A percentile compares a stretch with the other conserved stretches of the same genome.
phyloP scores from a whole-genome alignment of 805 yeast genomes.

The Ogataea paradorogensis region DNA sequence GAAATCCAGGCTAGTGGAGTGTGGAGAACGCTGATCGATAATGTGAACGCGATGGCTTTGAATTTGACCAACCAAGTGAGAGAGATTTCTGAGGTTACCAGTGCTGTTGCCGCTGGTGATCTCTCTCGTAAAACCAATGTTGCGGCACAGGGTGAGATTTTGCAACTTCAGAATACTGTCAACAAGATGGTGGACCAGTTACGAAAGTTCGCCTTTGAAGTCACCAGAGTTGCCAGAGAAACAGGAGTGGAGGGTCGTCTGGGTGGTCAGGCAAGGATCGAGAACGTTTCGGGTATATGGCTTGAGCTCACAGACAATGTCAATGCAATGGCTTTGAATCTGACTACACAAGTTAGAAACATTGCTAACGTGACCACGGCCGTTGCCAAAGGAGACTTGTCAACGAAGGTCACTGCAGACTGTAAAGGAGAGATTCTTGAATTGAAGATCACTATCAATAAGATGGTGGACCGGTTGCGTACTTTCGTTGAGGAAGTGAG shows the following conservation, averaged over 20 bases:
- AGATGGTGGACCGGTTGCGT: conserved; percentile 85
- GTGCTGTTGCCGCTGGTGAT: conserved; percentile 88
- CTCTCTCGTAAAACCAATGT: conserved; percentile 79
- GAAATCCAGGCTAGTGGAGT: conserved; percentile 78
- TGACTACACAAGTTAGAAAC: conserved; percentile 84
- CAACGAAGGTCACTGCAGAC: conserved; percentile 81
- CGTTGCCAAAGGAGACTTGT: conserved; percentile 78
- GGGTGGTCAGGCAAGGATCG: conserved; percentile 84
- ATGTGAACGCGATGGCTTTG: conserved; percentile 84
- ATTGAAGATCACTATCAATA: conserved; percentile 77
- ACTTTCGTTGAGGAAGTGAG: conserved; percentile 82
- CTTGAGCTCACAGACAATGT: conserved; percentile 82
- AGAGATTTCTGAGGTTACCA: conserved; percentile 85
- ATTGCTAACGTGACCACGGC: conserved; percentile 88
- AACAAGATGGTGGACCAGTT: conserved; percentile 88
- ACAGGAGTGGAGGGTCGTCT: conserved; percentile 87
- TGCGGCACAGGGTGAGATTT: conserved; percentile 88
- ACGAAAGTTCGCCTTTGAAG: conserved; percentile 80
- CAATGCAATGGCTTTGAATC: conserved; percentile 85
- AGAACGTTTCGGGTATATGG: conserved; percentile 85
- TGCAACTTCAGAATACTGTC: conserved; percentile 80
- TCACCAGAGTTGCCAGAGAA: conserved; percentile 81
- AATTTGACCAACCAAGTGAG: conserved; percentile 84
- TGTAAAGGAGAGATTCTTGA: conserved; percentile 78
- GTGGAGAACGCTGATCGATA: conserved; percentile 82